Conservation (phyloP, 495 filamentous ascomycete species). For the Chaetomium tenue region DNA sequence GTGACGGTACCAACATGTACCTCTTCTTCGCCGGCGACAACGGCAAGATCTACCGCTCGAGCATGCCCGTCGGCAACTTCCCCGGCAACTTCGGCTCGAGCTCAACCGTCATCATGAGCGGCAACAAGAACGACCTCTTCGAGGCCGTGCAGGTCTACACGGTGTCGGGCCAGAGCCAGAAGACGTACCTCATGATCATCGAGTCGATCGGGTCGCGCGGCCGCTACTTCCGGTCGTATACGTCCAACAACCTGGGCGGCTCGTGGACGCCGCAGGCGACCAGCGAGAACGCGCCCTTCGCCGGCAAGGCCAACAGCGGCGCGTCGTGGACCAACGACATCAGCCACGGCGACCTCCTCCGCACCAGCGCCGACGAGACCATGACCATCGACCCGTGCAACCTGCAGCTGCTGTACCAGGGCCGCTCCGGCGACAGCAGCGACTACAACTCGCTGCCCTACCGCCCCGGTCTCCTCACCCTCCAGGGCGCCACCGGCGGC, state of each 20-base stretch:
- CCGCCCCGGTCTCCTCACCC: slow-evolving; percentile 52
- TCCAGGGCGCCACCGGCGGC: slow-evolving; percentile 28
- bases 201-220: slow-evolving; percentile 57
- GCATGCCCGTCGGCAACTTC: slow-evolving; percentile 59
- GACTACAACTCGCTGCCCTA: slow-evolving; percentile 51
- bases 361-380: slow-evolving; percentile 55
- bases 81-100: slow-evolving; percentile 56
- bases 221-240: slow-evolving; percentile 65
- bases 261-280: slow-evolving; percentile 54
- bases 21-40: slow-evolving; percentile 67
- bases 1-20: slow-evolving; percentile 57
- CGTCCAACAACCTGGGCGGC: slow-evolving; percentile 52
- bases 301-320: slow-evolving; percentile 60
- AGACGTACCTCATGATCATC: slow-evolving; percentile 62
- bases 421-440: slow-evolving; percentile 37
- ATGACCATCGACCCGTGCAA: slow-evolving; percentile 58
- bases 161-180: slow-evolving; percentile 48
- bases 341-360: slow-evolving; percentile 60
- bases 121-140: slow-evolving; percentile 55
- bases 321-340: slow-evolving; percentile 65
- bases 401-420: slow-evolving; percentile 60
- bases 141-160: slow-evolving; percentile 65
- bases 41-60: slow-evolving; percentile 60
- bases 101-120: slow-evolving; percentile 50
- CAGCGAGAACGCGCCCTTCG: slow-evolving; percentile 55